Percentiles rank a stretch among this genome's conserved stretches.
Conservation (phyloP, 495 filamentous ascomycete species). For the Penicillium desertorum region DNA sequence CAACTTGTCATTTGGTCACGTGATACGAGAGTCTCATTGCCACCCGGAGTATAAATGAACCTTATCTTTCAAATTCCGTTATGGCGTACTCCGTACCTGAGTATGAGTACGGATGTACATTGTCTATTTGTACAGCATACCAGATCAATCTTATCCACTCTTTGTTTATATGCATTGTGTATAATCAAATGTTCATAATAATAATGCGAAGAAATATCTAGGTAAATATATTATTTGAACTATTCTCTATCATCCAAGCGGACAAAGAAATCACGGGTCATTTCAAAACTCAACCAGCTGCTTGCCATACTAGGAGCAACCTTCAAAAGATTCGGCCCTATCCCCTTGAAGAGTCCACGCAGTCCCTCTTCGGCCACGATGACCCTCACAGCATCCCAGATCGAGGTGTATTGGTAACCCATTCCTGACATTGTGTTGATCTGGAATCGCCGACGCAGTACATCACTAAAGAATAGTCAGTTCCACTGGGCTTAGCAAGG, state of each 20-base stretch:
- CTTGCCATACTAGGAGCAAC: conserved; percentile 98
- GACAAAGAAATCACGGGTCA: conserved; percentile 83
- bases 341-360: conserved; percentile 83
- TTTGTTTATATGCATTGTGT: neutral
- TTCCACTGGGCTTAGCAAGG: neutral
- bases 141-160: neutral
- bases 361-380: conserved; percentile 80
- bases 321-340: conserved; percentile 91
- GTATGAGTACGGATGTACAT: too few relatives aligned
- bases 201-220: conserved; percentile 11
- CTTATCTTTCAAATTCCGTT: neutral
- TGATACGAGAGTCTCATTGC: neutral
- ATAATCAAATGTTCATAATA: neutral
- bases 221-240: conserved; percentile 16
- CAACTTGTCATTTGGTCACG: neutral
- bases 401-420: conserved; percentile 89
- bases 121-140: neutral
- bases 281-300: conserved; percentile 95
- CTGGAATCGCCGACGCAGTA: conserved; percentile 92
- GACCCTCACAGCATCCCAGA: conserved; percentile 77
- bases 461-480: conserved; percentile 60
- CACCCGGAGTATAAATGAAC: neutral
- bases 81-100: too few relatives aligned
- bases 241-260: conserved; percentile 47
- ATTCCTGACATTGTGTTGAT: conserved; percentile 99